Conservation (phyloP, 2,329 filamentous ascomycete species). For the Diplodia corticola region DNA sequence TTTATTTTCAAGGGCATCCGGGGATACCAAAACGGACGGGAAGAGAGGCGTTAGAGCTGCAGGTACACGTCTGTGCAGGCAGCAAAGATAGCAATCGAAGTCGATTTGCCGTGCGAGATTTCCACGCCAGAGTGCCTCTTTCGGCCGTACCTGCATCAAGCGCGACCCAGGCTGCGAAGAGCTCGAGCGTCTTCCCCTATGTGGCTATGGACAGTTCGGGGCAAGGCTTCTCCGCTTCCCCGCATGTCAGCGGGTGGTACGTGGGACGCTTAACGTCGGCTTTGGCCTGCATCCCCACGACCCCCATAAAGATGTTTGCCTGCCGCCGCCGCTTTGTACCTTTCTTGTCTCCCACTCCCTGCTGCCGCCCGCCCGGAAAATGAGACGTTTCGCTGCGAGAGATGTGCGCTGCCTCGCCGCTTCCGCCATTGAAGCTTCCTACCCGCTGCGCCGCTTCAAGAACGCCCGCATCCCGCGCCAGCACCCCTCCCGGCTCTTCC, state of each 20-base stretch:
- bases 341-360: background rate
- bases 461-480: conserved; percentile 9
- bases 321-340: background rate
- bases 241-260: background rate
- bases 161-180: background rate
- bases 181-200: conserved; percentile 1
- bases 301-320: conserved; percentile 10
- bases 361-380: conserved; percentile 47
- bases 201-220: background rate
- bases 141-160: conserved; percentile 9
- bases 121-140: background rate
- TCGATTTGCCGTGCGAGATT: background rate
- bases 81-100: conserved; percentile 7
- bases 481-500: conserved; percentile 28
- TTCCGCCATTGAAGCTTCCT: background rate
- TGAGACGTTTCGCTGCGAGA: conserved; percentile 14
- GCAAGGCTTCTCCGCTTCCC: conserved; percentile 13
- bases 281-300: conserved; percentile 11
- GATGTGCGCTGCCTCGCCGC: background rate
- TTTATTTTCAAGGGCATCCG: background rate
- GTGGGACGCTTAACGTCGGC: conserved; percentile 22
- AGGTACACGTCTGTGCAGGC: background rate
- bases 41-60: conserved; percentile 5
- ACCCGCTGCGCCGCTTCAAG: conserved; percentile 14
- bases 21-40: conserved; percentile 16